Conservation (phyloP, 306 rosid genomes). For the Boehmeria nivea region DNA sequence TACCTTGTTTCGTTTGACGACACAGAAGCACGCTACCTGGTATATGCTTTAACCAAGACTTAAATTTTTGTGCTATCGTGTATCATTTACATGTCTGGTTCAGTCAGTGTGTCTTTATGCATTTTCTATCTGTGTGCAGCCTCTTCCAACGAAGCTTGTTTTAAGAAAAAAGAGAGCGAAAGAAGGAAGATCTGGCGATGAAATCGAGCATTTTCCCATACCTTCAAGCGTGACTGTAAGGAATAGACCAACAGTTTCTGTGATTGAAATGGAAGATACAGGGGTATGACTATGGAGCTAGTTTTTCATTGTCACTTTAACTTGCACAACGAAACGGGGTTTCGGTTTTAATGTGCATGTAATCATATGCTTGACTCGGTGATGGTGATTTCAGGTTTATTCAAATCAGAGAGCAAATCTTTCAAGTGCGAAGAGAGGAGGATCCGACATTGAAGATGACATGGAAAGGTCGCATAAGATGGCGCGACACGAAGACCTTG, state of each 20-base stretch:
- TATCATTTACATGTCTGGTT: neutral
- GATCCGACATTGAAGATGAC: conserved; percentile 59
- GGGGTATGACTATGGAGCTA: conserved; percentile 56
- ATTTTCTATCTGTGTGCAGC: conserved; percentile 53
- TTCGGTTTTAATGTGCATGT: neutral
- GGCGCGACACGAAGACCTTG: conserved; percentile 47
- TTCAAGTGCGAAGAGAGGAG: conserved; percentile 36
- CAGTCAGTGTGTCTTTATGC: conserved; percentile 15
- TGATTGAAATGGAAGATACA: conserved; percentile 66
- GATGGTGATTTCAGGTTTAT: conserved; percentile 58
- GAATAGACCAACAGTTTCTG: conserved; percentile 63
- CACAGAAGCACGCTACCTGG: conserved; percentile 83
- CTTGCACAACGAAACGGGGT: too few species aligned
- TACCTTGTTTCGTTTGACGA: conserved; percentile 81
- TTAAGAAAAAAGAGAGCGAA: conserved; percentile 85
- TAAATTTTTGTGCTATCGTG: neutral
- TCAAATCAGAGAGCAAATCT: conserved; percentile 40
- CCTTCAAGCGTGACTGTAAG: conserved; percentile 83
- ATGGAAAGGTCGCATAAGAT: conserved; percentile 54
- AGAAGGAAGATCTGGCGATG: conserved; percentile 83
- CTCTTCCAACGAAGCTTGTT: conserved; percentile 88
- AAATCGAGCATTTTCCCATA: conserved; percentile 74
- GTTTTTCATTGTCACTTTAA: too few species aligned
- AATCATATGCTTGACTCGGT: neutral
- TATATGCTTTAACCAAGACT: conserved; percentile 27